Evolutionary conservation across 495 filamentous ascomycete genomes (phyloP).

Genomic region (Aspergillus affinis): DNA sequence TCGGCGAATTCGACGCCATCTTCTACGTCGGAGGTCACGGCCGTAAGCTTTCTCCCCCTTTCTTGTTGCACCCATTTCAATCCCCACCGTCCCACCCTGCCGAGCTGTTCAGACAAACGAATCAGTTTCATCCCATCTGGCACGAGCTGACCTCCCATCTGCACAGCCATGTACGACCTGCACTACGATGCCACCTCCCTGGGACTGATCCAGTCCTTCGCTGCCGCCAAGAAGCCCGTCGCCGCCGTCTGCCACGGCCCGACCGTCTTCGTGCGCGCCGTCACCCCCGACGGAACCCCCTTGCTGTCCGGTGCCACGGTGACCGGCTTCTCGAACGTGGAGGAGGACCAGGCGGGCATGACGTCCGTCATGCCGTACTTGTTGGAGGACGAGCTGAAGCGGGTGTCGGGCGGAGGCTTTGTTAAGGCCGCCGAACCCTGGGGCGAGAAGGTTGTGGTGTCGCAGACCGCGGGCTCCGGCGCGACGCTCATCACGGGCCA

Average conservation of each 20-base stretch:
- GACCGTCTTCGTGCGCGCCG: constrained; percentile 59
- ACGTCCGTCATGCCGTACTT: constrained; percentile 58
- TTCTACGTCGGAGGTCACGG: constrained; percentile 78
- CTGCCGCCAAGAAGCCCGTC: constrained; percentile 57
- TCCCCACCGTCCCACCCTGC: neutral
- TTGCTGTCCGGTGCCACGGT: constrained; percentile 56
- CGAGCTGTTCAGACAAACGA: too few relatives aligned
- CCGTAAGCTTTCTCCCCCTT: constrained; percentile 42
- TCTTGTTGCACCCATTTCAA: neutral
- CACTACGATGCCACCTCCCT: constrained; percentile 49
- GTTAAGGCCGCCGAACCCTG: constrained; percentile 59
- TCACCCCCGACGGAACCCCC: constrained; percentile 46
- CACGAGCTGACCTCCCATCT: neutral
- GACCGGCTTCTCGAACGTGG: constrained; percentile 67
- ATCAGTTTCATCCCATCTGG: too few relatives aligned
- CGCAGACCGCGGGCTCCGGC: constrained; percentile 33
- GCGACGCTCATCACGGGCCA: constrained; percentile 70
- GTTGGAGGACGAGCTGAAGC: constrained; percentile 59
- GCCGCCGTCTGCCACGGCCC: constrained; percentile 71
- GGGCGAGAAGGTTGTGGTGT: constrained; percentile 59
- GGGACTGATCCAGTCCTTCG: constrained; percentile 61
- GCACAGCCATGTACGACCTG: constrained; percentile 71
- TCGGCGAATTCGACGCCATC: constrained; percentile 63
- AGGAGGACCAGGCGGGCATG: constrained; percentile 58
- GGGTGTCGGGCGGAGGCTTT: constrained; percentile 51